These are phyloP conservation scores for Gossypium arboreum DNA, from an alignment of 345 rosid species.

Conservation along the genomic window DNA sequence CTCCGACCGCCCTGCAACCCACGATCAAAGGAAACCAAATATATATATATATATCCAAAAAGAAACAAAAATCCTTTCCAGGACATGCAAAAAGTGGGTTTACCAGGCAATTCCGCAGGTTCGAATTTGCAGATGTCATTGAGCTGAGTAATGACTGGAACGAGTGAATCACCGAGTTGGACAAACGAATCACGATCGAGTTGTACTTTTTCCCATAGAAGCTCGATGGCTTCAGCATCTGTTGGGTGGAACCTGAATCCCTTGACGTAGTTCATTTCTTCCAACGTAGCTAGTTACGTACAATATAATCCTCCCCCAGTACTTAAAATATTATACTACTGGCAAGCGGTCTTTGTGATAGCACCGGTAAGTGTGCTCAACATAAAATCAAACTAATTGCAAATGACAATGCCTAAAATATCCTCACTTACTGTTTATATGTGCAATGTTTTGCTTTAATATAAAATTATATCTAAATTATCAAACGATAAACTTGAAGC, in stretches of 20 bases:
- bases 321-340: too few relatives aligned
- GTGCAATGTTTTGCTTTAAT: too few relatives aligned
- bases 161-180: not conserved
- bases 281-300: not conserved
- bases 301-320: too few relatives aligned
- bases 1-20: not conserved
- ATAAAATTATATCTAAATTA: too few relatives aligned
- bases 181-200: conserved; percentile 4
- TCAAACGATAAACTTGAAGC: too few relatives aligned
- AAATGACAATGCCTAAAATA: too few relatives aligned
- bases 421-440: too few relatives aligned
- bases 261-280: not conserved
- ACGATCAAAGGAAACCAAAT: not conserved
- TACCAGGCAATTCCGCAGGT: conserved; percentile 9
- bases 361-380: too few relatives aligned
- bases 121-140: conserved; percentile 10
- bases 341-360: too few relatives aligned
- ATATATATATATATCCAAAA: not conserved
- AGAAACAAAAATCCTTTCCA: not conserved
- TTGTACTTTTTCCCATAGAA: not conserved
- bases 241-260: conserved; percentile 18
- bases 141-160: not conserved
- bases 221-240: not conserved
- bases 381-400: too few relatives aligned
- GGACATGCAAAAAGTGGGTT: not conserved